Percentiles rank a stretch among this genome's conserved stretches.
These are phyloP conservation scores for Rhododendron vialii DNA, from an alignment of 148 eudicot genomes.

Conservation along the genomic window DNA sequence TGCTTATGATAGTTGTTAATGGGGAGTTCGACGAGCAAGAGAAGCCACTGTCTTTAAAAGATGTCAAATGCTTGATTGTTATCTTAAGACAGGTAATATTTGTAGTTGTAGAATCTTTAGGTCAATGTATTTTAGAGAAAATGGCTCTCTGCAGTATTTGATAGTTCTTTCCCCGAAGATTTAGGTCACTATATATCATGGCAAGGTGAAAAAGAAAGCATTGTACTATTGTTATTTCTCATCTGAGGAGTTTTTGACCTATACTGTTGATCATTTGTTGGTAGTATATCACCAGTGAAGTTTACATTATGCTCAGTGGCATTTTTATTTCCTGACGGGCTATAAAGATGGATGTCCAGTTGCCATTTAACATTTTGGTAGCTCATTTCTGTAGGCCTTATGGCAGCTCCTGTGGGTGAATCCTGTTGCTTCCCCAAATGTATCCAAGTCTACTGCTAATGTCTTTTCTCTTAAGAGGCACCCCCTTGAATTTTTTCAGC, in stretches of 20 bases:
- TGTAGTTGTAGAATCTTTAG: too few relatives aligned
- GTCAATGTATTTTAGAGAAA: too few relatives aligned
- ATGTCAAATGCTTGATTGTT: too few relatives aligned
- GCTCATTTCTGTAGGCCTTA: conserved; percentile 53
- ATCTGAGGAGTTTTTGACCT: too few relatives aligned
- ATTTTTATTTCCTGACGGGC: not conserved
- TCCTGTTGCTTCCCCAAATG: conserved; percentile 49
- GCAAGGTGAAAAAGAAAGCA: too few relatives aligned
- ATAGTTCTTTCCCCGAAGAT: not conserved
- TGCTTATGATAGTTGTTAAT: too few relatives aligned
- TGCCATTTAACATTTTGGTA: conserved; percentile 4
- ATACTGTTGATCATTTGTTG: not conserved
- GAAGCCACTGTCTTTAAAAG: too few relatives aligned
- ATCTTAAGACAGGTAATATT: too few relatives aligned
- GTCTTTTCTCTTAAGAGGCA: conserved; percentile 47
- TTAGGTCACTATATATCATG: too few relatives aligned
- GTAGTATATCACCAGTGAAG: not conserved
- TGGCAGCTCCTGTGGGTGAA: conserved; percentile 96
- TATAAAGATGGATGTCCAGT: not conserved
- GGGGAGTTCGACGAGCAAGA: too few relatives aligned
- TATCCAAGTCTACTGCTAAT: conserved; percentile 30
- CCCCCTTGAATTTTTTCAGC: conserved; percentile 73
- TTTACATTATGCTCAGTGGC: not conserved
- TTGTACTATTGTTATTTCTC: too few relatives aligned
- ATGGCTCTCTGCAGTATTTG: too few relatives aligned